Conservation (phyloP, 176 grass and related monocot genomes). For the Musa beccarii region DNA sequence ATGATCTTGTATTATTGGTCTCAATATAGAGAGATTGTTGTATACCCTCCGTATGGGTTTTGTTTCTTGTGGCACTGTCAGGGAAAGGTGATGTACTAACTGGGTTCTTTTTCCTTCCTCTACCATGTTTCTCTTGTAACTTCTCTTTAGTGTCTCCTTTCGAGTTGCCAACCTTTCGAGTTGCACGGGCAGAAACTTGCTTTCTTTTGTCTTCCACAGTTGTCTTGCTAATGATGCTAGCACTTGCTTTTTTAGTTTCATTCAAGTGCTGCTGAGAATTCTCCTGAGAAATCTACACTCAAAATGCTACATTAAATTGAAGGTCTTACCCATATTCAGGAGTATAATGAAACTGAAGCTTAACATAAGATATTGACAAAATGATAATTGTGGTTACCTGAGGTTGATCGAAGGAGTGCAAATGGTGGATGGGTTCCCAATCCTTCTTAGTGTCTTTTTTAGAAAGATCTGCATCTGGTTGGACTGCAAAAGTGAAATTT, state of each 20-base stretch:
- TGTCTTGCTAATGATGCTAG: conserved; percentile 26
- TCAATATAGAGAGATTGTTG: conserved; percentile 34
- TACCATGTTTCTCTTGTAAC: conserved; percentile 19
- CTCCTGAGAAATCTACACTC: not conserved
- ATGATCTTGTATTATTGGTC: conserved; percentile 34
- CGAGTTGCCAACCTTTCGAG: conserved; percentile 17
- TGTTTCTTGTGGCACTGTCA: conserved; percentile 23
- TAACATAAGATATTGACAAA: not conserved
- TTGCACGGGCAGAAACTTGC: conserved; percentile 6
- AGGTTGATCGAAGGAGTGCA: conserved; percentile 30
- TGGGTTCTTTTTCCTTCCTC: conserved; percentile 33
- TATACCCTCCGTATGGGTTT: conserved; percentile 22
- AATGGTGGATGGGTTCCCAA: conserved; percentile 48
- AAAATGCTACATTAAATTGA: not conserved
- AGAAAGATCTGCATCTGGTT: conserved; percentile 34
- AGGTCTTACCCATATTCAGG: not conserved
- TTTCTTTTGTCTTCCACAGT: conserved; percentile 33
- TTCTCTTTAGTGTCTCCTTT: conserved; percentile 31
- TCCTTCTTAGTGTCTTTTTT: conserved; percentile 43
- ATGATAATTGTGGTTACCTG: conserved; percentile 29
- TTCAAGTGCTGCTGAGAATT: not conserved
- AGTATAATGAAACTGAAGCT: not conserved
- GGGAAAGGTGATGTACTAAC: conserved; percentile 22
- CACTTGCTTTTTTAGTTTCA: not conserved
- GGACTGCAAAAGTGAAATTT: conserved; percentile 76